Percentiles rank a stretch among this genome's conserved stretches.
Evolutionary conservation across 345 rosid species (phyloP).

Genomic region (Combretum micranthum): DNA sequence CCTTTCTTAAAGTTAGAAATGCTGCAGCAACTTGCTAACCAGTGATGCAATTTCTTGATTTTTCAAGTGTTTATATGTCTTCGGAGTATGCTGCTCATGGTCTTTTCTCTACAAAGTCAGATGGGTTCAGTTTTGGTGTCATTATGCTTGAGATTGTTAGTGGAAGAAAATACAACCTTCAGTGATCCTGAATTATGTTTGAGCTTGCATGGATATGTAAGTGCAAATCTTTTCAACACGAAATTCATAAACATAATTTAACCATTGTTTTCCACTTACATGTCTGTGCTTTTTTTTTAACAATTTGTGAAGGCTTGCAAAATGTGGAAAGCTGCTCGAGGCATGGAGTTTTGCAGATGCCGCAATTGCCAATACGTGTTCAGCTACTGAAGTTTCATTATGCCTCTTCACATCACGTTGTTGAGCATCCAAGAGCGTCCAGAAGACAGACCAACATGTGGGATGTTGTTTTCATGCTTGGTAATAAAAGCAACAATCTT

Average conservation of each 20-base stretch:
- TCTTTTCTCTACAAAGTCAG: slow-evolving; percentile 21
- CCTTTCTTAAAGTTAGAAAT: too few species aligned
- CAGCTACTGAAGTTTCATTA: too few species aligned
- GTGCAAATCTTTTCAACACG: neutral
- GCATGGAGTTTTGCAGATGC: too few species aligned
- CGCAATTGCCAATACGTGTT: too few species aligned
- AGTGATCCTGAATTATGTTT: slow-evolving; percentile 1
- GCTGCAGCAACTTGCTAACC: neutral
- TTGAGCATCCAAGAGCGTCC: too few species aligned
- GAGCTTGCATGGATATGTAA: slow-evolving; percentile 20
- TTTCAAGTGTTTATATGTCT: slow-evolving; percentile 23
- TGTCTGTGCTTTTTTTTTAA: neutral
- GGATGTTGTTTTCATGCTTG: too few species aligned
- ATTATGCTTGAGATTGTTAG: slow-evolving; percentile 22
- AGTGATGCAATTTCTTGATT: neutral
- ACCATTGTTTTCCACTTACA: too few species aligned
- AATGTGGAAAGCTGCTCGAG: slow-evolving; percentile 2
- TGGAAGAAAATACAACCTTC: slow-evolving; percentile 10
- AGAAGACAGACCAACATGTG: too few species aligned
- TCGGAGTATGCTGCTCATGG: slow-evolving; percentile 27
- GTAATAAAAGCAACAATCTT: too few species aligned
- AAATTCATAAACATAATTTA: neutral
- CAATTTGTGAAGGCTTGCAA: slow-evolving; percentile 20
- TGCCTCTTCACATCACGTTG: too few species aligned
- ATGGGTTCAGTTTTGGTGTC: slow-evolving; percentile 30